Evolutionary conservation across 2,329 filamentous ascomycete species (phyloP).

Genomic region (Endocalyx cinctus): DNA sequence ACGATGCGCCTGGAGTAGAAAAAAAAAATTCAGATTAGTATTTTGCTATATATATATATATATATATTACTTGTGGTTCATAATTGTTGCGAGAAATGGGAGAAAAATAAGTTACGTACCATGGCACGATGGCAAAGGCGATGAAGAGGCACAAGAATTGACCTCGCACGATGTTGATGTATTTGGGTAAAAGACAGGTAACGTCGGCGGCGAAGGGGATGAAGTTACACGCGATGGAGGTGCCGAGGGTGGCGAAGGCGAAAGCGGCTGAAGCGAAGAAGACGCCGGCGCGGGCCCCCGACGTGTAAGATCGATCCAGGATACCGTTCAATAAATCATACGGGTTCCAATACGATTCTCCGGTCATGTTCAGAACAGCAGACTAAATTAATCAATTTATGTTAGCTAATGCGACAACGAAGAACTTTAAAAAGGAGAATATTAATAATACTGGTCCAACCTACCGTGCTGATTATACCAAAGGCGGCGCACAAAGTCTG

Average conservation of each 20-base stretch:
- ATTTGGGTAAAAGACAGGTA: constrained; percentile 29
- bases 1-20: too few relatives aligned
- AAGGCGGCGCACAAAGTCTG: not conserved
- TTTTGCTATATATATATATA: too few relatives aligned
- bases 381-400: too few relatives aligned
- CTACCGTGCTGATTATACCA: not conserved
- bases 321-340: not conserved
- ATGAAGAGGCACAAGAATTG: constrained; percentile 12
- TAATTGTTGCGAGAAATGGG: too few relatives aligned
- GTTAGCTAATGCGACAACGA: not conserved
- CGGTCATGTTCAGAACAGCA: not conserved
- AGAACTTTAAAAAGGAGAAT: too few relatives aligned
- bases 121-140: constrained; percentile 17
- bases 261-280: not conserved
- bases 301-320: not conserved
- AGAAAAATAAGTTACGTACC: too few relatives aligned
- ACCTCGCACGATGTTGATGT: constrained; percentile 32
- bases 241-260: not conserved
- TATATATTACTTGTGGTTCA: too few relatives aligned
- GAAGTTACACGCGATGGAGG: constrained; percentile 19
- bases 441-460: too few relatives aligned
- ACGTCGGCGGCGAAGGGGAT: constrained; percentile 34
- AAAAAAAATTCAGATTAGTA: too few relatives aligned
- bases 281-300: not conserved
- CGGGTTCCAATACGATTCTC: not conserved